phyloP scores from a whole-genome alignment of 2,329 filamentous ascomycete genomes.

The Lasiodiplodia citricola region DNA sequence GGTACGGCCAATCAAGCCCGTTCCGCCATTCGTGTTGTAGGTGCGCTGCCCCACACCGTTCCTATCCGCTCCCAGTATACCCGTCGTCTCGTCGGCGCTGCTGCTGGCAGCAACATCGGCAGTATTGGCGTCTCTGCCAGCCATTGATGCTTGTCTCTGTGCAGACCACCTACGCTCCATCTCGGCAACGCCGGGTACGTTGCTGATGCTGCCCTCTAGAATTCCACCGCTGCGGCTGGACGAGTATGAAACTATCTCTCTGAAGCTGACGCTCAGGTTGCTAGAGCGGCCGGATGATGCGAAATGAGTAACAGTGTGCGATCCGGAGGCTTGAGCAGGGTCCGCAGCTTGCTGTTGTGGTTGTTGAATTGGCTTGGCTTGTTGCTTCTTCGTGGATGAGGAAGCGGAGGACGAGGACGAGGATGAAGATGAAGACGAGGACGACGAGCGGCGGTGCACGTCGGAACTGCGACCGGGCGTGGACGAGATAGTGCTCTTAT shows the following conservation, averaged over 20 bases:
- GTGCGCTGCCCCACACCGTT: slow-evolving; percentile 14
- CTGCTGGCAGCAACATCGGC: neutral
- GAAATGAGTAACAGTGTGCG: neutral
- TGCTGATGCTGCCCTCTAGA: neutral
- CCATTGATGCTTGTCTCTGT: neutral
- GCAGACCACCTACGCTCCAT: slow-evolving; percentile 15
- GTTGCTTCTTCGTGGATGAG: neutral
- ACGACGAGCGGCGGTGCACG: neutral
- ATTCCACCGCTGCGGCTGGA: neutral
- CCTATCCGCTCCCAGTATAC: slow-evolving; percentile 13
- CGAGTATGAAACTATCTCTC: slow-evolving; percentile 9
- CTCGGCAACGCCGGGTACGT: slow-evolving; percentile 11
- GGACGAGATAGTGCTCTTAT: slow-evolving; percentile 6
- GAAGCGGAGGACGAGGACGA: slow-evolving; percentile 7
- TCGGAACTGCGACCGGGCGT: neutral
- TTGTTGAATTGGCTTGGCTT: neutral
- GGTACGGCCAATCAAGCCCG: neutral
- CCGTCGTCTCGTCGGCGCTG: slow-evolving; percentile 26
- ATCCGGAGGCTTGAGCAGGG: neutral
- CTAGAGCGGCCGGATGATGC: neutral
- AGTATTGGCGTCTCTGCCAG: neutral
- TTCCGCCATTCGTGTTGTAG: slow-evolving; percentile 15
- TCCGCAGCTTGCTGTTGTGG: neutral
- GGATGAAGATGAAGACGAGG: neutral
- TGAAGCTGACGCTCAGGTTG: slow-evolving; percentile 20